Evolutionary conservation across 2,329 filamentous ascomycete genomes (phyloP).

Genomic region (Fusarium temperatum): DNA sequence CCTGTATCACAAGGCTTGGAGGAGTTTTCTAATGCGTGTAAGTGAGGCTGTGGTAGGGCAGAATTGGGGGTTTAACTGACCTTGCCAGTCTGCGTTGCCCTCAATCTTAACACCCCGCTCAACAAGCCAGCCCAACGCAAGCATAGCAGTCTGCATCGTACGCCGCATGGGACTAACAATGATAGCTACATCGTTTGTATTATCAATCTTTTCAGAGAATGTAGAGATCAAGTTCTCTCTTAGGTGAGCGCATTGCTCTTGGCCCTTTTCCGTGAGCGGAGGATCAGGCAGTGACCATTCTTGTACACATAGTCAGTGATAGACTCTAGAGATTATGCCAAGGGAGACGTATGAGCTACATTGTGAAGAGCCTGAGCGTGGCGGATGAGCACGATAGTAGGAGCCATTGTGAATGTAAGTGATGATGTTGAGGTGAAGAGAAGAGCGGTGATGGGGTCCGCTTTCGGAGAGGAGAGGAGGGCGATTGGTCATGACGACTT

Average conservation of each 20-base stretch:
- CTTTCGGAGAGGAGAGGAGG: constrained; percentile 12
- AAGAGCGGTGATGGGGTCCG: neutral
- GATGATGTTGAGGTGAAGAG: neutral
- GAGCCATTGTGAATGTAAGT: constrained; percentile 53
- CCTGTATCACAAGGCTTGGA: constrained; percentile 70
- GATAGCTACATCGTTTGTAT: constrained; percentile 56
- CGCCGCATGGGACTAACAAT: constrained; percentile 72
- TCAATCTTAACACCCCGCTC: constrained; percentile 62
- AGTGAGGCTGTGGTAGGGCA: neutral
- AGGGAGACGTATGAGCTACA: constrained; percentile 55
- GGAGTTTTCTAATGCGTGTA: constrained; percentile 57
- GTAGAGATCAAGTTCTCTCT: constrained; percentile 53
- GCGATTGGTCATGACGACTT: neutral
- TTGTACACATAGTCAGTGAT: constrained; percentile 47
- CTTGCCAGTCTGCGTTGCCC: constrained; percentile 72
- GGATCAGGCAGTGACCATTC: constrained; percentile 62
- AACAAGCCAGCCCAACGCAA: constrained; percentile 67
- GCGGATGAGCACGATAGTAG: constrained; percentile 80
- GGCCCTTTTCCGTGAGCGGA: constrained; percentile 58
- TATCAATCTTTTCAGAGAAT: constrained; percentile 46
- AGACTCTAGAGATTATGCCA: neutral
- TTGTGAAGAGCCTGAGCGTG: constrained; percentile 81
- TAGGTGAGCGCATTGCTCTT: constrained; percentile 58
- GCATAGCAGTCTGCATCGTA: constrained; percentile 70
- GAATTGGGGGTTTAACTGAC: constrained; percentile 60